Percentiles rank a stretch among this genome's conserved stretches.
These are phyloP conservation scores for Trichoderma parareesei DNA, from an alignment of 495 filamentous ascomycete genomes.

Conservation along the genomic window DNA sequence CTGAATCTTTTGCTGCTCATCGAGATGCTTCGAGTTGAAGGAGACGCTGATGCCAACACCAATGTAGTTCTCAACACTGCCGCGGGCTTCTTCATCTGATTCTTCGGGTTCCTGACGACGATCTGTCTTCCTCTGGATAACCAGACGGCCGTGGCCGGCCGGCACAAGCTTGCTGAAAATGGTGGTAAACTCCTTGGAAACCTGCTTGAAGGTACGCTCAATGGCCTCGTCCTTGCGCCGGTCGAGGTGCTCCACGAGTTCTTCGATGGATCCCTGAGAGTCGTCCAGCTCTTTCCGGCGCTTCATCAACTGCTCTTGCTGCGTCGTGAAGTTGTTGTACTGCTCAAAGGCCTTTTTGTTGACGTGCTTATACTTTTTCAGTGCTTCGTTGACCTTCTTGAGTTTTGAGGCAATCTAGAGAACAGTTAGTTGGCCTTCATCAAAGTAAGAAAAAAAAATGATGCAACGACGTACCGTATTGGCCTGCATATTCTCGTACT, in stretches of 20 bases:
- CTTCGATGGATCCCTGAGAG: conserved; percentile 75
- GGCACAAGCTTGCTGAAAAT: conserved; percentile 95
- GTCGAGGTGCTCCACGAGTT: conserved; percentile 85
- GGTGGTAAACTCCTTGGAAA: conserved; percentile 79
- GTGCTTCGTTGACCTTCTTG: conserved; percentile 82
- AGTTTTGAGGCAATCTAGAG: conserved; percentile 68
- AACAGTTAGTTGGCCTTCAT: conserved; percentile 17
- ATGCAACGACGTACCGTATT: conserved; percentile 50
- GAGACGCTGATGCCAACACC: conserved; percentile 97
- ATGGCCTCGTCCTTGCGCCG: conserved; percentile 94
- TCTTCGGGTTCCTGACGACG: conserved; percentile 54
- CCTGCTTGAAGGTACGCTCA: conserved; percentile 96
- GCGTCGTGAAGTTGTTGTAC: conserved; percentile 91
- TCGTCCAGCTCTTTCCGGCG: conserved; percentile 78
- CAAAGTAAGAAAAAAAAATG: too few relatives aligned
- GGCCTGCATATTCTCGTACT: conserved; percentile 71
- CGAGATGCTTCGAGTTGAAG: conserved; percentile 91
- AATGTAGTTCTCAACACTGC: conserved; percentile 88
- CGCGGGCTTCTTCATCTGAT: conserved; percentile 56
- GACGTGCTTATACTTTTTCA: conserved; percentile 95
- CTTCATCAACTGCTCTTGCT: conserved; percentile 73
- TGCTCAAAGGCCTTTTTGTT: conserved; percentile 99
- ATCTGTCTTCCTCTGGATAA: conserved; percentile 89
- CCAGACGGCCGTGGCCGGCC: conserved; percentile 79
- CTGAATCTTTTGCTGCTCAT: conserved; percentile 96